Base-by-base conservation (phyloP, 768 basidiomycete genomes). In the Leucosporidium scottii region DNA sequence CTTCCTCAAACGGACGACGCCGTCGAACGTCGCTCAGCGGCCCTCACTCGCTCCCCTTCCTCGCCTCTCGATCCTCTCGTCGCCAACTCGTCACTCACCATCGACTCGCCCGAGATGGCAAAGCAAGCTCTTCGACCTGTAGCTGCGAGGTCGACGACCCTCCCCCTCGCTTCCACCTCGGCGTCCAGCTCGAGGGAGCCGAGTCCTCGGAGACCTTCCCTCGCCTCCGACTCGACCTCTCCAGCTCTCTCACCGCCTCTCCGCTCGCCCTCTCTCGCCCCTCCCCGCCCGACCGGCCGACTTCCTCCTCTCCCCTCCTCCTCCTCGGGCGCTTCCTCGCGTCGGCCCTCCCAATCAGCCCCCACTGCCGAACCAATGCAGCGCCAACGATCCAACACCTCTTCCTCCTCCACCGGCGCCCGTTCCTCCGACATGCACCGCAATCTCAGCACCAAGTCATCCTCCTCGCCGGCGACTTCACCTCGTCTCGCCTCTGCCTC, bases 1-100 rank as follows among this genome's bases (percentile, higher is more conserved):
- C 67, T 74, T 12, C 74, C 74, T 1, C 74, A 74, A 50, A 69
- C 69, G 31, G 74, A 74, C 59, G 74, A 68, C 50, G 61, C 62
- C 64, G n/a, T 70, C 65, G 17, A 67, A 62, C 72, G 67, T 13
- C 49, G n/a, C 31, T 47, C 28, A n/a, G 49, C 69, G 39, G 51
- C 49, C 9, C 28, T 65, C 49, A 59, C 25, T 28, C 64, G 59
- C 20, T 69, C 66, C 15, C 69, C 67, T 10, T 66, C 72, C 30
- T 49, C 61, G 8, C 72, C 74, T 8, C 68, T 75, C 7, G 68
- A 68, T 30, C 72, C 72, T 4, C 60, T 71, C 54, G 61, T 75
- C 15, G 70, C 72, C 31, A 48, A 75, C 28, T 71, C 72, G 2
- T 25, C 58, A 15, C 59, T 73, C 15, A 71, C 64, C 9, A 62